phyloP scores from a whole-genome alignment of 768 basidiomycete genomes.

The Kwoniella mangroviensis region DNA sequence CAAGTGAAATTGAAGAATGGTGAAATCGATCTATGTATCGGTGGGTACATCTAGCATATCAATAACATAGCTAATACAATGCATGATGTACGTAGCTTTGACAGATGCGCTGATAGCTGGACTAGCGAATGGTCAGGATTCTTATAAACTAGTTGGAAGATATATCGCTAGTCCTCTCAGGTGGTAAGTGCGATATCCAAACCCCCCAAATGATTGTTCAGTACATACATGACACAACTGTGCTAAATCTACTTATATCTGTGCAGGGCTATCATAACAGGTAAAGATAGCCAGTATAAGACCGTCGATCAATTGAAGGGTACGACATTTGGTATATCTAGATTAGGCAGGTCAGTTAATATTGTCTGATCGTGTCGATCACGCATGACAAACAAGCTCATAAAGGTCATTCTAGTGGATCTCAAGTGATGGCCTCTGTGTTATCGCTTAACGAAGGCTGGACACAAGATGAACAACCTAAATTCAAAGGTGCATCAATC shows the following conservation, averaged over 20 bases:
- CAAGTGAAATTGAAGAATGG: slow-evolving; percentile 57
- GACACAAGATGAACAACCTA: slow-evolving; percentile 60
- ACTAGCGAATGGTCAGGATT: slow-evolving; percentile 82
- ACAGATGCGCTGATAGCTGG: slow-evolving; percentile 91
- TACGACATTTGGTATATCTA: slow-evolving; percentile 84
- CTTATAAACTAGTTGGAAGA: slow-evolving; percentile 89
- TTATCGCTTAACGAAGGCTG: slow-evolving; percentile 89
- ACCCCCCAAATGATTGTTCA: no score
- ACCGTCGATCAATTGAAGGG: slow-evolving; percentile 75
- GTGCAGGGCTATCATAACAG: slow-evolving; percentile 85
- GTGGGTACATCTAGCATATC: slow-evolving; percentile 59
- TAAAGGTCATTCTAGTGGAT: slow-evolving; percentile 25
- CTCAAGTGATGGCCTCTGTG: slow-evolving; percentile 78
- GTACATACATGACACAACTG: no score
- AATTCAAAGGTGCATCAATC: slow-evolving; percentile 68
- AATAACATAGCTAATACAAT: slow-evolving; percentile 62
- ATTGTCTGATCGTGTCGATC: not conserved
- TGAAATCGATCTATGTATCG: slow-evolving; percentile 53
- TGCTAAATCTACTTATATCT: no score
- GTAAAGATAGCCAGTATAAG: slow-evolving; percentile 72
- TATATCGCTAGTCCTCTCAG: slow-evolving; percentile 87
- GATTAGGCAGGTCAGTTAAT: slow-evolving; percentile 72
- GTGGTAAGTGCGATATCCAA: slow-evolving; percentile 64
- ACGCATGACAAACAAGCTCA: not conserved
- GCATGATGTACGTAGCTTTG: slow-evolving; percentile 62